Evolutionary conservation across 371 early-diverging fungal genomes (phyloP), one percentile per base, ranked within the genome.

Genomic region (Mucor velutinosus): DNA sequence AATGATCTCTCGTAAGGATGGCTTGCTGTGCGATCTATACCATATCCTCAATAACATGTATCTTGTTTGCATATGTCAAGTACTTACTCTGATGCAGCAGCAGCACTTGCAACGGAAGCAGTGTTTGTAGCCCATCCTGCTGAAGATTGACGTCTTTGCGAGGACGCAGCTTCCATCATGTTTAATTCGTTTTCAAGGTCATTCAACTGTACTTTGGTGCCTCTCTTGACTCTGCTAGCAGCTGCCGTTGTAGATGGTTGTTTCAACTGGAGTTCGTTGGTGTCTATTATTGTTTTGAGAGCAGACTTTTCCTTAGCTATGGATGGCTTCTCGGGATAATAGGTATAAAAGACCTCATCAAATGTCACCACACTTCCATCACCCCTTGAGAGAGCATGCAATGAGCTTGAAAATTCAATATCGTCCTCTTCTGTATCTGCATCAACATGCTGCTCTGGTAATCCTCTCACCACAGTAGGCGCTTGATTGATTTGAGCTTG

Each of bases 1-100:
- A 23, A 81, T 43, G 56, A 79, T 76, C 30, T 78, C 76, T 12
- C 82, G 74, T 11, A 81, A 45, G 14, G 78, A 76, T 10, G 67
- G 64, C 39, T 65, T 75, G 5, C 51, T 30, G n/a, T 14, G 41
- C 23, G 58, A 21, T 25, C 65, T 65, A 35, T 30, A 35, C 17
- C 14, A 0, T 51, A 51, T 7, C 0, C 7, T 51, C 10, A 33
- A 25, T 8, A 60, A 58, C 21, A 58, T 19, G 30, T n/a, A 49
- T 25, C 25, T 1, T 25, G 29, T 60, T 41, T 37, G 35, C 10
- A 33, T 19, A 25, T 37, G n/a, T 25, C 10, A 4, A 19, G 15
- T 25, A 35, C 56, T 64, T 57, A 64, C 64, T 45, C 64, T n/a
- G n/a, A 30, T 4, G 15, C 8, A 35, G 15, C 45, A 30, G 17